These are phyloP conservation scores for Echinosophora koreensis DNA, from an alignment of 306 rosid genomes.

Conservation along the genomic window DNA sequence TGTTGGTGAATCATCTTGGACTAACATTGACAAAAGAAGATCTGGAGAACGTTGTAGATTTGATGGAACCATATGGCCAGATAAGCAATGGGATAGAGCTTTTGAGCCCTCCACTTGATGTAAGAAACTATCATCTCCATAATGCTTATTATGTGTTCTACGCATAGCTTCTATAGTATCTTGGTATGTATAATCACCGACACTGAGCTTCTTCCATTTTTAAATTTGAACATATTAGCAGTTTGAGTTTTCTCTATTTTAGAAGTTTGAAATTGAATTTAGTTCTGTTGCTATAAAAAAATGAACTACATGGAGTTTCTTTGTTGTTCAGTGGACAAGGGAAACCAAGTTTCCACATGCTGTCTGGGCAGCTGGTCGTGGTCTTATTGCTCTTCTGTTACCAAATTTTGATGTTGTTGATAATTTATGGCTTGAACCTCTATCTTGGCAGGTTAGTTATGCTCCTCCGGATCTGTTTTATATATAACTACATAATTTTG, in stretches of 20 bases:
- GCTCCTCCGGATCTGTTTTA: conserved; percentile 35
- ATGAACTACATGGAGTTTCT: conserved; percentile 33
- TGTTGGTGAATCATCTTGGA: conserved; percentile 90
- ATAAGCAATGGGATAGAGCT: conserved; percentile 94
- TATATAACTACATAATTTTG: conserved; percentile 13
- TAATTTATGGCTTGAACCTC: conserved; percentile 95
- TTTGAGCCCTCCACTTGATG: conserved; percentile 90
- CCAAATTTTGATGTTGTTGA: conserved; percentile 93
- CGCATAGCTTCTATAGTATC: conserved; percentile 24
- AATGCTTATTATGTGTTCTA: conserved; percentile 33
- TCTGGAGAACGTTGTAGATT: conserved; percentile 83
- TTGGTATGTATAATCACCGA: conserved; percentile 31
- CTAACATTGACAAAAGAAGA: conserved; percentile 79
- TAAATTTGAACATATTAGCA: conserved; percentile 8
- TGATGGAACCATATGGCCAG: conserved; percentile 99
- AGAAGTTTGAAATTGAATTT: conserved; percentile 34
- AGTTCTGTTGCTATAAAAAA: conserved; percentile 43
- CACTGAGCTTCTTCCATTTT: conserved; percentile 41
- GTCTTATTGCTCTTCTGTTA: conserved; percentile 80
- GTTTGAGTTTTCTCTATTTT: conserved; percentile 22
- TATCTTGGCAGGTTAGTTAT: conserved; percentile 92
- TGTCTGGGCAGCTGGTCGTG: conserved; percentile 99
- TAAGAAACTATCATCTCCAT: conserved; percentile 57
- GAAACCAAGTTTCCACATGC: conserved; percentile 95
- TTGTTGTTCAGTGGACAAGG: conserved; percentile 81